Base-by-base conservation (phyloP, 331 rosid genomes). In the Rhamnella rubrinervis region DNA sequence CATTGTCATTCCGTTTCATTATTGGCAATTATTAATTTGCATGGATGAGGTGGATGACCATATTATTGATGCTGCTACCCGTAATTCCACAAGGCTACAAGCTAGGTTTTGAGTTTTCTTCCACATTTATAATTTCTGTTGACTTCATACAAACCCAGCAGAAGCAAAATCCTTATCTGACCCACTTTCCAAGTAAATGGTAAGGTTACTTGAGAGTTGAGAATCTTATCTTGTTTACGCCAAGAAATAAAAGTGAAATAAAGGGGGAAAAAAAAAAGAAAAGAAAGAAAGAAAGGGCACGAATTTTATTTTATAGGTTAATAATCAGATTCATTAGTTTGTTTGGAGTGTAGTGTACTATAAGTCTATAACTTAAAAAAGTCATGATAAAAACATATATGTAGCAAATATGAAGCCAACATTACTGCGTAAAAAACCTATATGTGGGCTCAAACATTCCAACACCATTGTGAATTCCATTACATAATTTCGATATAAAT, bases 1-100 rank as follows among this genome's bases (percentile, higher is more conserved):
- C 65, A 60, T 79, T 79, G 41, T 70, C 84, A 75, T 81, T 77
- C 82, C 68, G 20, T 65, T 67, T 39, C 74, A 79, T 86, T 77
- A 79, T 84, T 81, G 85, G 65, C 84, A 84, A 79, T 79, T 79
- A 75, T 84, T 77, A 73, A 44, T 81, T 83, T 81, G 85, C 82
- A 40, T 76, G 78, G 53, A 78, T 4, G 31, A 67, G 73, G 72
- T 67, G 23, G 25, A 63, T 75, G 37, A 41, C 74, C 49, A 44
- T 44, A 65, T 31, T 78, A 64, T 55, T 18, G 12, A 23, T 67
- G 74, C 76, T 76, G 63, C 80, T 61, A 55, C 49, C 55, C 66
- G 68, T 41, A 74, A 61, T 23, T 23, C 74, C 52, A 57, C 70
- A 67, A 17, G 66, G 4, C 31, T 26, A 26, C 31, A 31, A 31